A percentile compares a stretch with the other conserved stretches of the same genome.
phyloP scores from a whole-genome alignment of 2,329 filamentous ascomycete species.

The Stachybotrys echinatus region DNA sequence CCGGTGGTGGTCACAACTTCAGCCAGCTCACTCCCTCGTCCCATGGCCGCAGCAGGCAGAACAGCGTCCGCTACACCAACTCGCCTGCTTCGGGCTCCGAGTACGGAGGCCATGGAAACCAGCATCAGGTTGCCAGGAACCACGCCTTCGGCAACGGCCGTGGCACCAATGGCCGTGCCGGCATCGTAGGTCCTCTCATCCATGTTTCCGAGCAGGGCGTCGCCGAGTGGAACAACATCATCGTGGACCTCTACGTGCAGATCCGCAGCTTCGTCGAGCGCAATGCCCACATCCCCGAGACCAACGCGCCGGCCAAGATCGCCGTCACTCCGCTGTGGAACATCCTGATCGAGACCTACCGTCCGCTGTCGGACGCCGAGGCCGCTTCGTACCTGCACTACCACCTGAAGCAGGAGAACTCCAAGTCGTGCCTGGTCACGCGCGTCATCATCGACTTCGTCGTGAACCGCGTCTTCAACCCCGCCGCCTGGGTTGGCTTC shows the following conservation, averaged over 20 bases:
- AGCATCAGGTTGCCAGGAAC: too few relatives aligned
- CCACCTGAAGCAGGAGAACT: constrained; percentile 31
- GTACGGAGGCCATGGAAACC: constrained; percentile 4
- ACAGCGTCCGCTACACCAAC: constrained; percentile 19
- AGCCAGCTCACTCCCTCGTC: constrained; percentile 22
- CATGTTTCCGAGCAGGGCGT: constrained; percentile 29
- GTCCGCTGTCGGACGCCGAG: constrained; percentile 30
- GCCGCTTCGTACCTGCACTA: constrained; percentile 34
- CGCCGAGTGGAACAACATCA: constrained; percentile 26
- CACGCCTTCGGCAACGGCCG: background rate
- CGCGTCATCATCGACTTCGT: constrained; percentile 36
- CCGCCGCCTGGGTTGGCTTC: constrained; percentile 32
- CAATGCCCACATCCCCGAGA: constrained; percentile 24
- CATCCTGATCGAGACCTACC: constrained; percentile 29
- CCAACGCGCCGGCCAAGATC: constrained; percentile 19
- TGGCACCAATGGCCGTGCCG: background rate
- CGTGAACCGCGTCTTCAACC: constrained; percentile 34
- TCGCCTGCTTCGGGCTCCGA: constrained; percentile 11
- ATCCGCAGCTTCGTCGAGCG: constrained; percentile 30
- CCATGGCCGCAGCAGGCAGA: constrained; percentile 17
- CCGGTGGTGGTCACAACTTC: too few relatives aligned
- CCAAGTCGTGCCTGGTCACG: constrained; percentile 37
- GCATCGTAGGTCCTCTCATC: constrained; percentile 20
- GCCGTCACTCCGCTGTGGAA: constrained; percentile 26
- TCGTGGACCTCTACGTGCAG: constrained; percentile 29